Base-by-base conservation (phyloP, 2,329 filamentous ascomycete species). In the Alternaria postmessia region DNA sequence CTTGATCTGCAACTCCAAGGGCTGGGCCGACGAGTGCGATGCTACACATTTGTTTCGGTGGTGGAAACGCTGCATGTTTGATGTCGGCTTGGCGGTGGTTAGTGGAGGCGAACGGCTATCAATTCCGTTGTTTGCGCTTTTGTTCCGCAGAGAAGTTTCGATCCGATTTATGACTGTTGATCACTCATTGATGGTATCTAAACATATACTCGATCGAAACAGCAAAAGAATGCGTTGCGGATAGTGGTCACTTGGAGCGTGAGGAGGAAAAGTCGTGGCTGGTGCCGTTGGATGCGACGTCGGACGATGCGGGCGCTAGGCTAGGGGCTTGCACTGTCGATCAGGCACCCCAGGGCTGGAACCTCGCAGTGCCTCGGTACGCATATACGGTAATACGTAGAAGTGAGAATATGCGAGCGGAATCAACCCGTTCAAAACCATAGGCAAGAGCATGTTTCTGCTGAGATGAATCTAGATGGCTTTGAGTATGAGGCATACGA, bases 41-140 rank as follows among this genome's bases (percentile, higher is more conserved):
- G 70, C 67, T 63, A 67, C 69, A 71, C 20, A 39, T 59, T 69
- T 65, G 69, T 73, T 73, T 73, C 67, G 66, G 65, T 59, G 57
- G 43, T 67, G 61, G 62, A 73, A 71, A 73, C 69, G 51, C 52
- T 58, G 43, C 63, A 56, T 62, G 70, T 73, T 73, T 71, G 58
- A 67, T 39, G 36, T 59, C 32, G 61, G 30, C 61, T 66, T 64
- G 61, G 63, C 63, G 22, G 54, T 48, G 39, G 44, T 52, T 20
- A 49, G 28, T 48, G 43, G 43, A 49, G 41, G 56, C 43, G 36
- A 46, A 43, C 34, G 22, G 32, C 20, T 18, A 20, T n/a, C 4
- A 24, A 9, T 11, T n/a, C 22, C 7, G 7, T 7, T 22, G 22
- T 32, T 48, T 48, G 44, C 44, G 18, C 44, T 48, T 48, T 48